Conservation (phyloP, 345 rosid species). For the Gossypium australe region DNA sequence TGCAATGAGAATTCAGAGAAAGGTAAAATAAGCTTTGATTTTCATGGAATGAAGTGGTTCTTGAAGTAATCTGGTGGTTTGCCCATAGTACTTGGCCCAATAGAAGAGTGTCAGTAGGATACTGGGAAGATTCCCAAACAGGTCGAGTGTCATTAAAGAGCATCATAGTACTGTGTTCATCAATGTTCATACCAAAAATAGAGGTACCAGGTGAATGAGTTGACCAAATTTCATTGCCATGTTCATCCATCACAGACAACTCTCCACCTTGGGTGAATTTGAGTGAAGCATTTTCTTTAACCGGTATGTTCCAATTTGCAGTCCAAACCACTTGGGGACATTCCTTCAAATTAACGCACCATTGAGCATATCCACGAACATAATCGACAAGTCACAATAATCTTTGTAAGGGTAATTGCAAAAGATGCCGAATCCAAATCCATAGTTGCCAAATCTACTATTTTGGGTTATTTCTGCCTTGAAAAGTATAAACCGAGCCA, state of each 20-base stretch:
- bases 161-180: slow-evolving; percentile 18
- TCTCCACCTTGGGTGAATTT: slow-evolving; percentile 15
- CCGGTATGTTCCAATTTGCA: background rate
- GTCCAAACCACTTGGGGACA: background rate
- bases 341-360: background rate
- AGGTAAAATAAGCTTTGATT: background rate
- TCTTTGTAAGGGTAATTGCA: background rate
- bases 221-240: slow-evolving; percentile 14
- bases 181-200: slow-evolving; percentile 12
- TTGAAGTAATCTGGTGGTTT: slow-evolving; percentile 18
- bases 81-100: background rate
- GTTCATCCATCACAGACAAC: slow-evolving; percentile 9
- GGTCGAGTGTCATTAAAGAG: background rate
- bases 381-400: background rate
- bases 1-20: background rate
- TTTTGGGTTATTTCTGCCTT: background rate
- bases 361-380: background rate
- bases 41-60: background rate
- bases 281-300: slow-evolving; percentile 9
- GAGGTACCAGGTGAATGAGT: slow-evolving; percentile 15
- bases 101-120: slow-evolving; percentile 24
- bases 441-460: background rate
- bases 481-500: background rate
- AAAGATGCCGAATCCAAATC: background rate
- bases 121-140: slow-evolving; percentile 28